Conservation (phyloP, 805 yeast species). For the Lachancea lanzarotensis region DNA sequence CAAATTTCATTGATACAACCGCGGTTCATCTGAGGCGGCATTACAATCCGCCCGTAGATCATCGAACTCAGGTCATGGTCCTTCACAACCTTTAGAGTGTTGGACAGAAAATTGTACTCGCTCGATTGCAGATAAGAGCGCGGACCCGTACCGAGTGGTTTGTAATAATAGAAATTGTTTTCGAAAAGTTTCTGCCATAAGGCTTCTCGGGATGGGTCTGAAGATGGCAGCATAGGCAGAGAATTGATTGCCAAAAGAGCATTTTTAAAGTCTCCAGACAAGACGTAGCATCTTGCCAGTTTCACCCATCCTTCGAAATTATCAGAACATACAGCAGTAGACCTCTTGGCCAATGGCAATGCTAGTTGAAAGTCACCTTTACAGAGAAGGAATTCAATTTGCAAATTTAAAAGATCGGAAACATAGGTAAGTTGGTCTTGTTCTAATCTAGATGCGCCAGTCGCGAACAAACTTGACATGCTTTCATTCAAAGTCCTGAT, state of each 20-base stretch:
- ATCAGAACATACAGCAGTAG: constrained; percentile 27
- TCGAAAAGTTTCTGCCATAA: constrained; percentile 7
- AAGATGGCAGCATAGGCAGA: constrained; percentile 24
- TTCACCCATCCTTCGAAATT: constrained; percentile 28
- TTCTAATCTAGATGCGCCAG: constrained; percentile 8
- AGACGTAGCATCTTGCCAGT: constrained; percentile 26
- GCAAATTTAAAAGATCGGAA: constrained; percentile 25
- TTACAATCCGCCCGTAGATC: constrained; percentile 28
- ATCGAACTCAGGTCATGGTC: constrained; percentile 22
- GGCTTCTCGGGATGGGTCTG: constrained; percentile 22
- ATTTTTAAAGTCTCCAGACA: constrained; percentile 17
- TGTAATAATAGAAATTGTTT: constrained; percentile 18
- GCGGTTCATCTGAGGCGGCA: constrained; percentile 23
- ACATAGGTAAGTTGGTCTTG: constrained; percentile 22
- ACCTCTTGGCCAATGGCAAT: constrained; percentile 19
- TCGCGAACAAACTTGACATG: constrained; percentile 17
- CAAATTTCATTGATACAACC: constrained; percentile 23
- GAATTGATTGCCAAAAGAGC: constrained; percentile 30
- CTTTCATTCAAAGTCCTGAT: constrained; percentile 17
- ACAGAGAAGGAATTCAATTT: constrained; percentile 21
- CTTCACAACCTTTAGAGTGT: constrained; percentile 19
- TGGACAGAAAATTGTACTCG: constrained; percentile 22
- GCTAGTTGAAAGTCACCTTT: constrained; percentile 25
- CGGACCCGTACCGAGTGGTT: constrained; percentile 21
- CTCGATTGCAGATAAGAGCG: constrained; percentile 17